Percentiles rank a stretch among this genome's conserved stretches.
These are phyloP conservation scores for rapeseed (Brassica napus) DNA, from an alignment of 345 rosid genomes.

Conservation along the genomic window Da-Ae NC_063450.1:50977001-50977500, in stretches of 20 bases:
- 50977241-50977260: background rate
- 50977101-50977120: too few species aligned
- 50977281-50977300: background rate
- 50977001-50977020: background rate
- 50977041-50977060: too few species aligned
- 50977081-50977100: too few species aligned
- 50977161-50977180: too few species aligned
- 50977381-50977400: background rate
- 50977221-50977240: too few species aligned
- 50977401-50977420: background rate
- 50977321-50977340: background rate
- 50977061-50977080: too few species aligned
- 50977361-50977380: background rate
- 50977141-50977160: too few species aligned
- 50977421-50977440: background rate
- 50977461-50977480: background rate
- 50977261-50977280: background rate
- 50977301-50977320: background rate
- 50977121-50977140: too few species aligned
- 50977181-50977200: too few species aligned
- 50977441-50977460: background rate
- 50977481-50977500: slow-evolving; percentile 27
- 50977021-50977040: too few species aligned
- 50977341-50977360: background rate
- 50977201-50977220: too few species aligned